These are phyloP conservation scores for Thamnidium elegans DNA, from an alignment of 192 early-diverging fungal genomes.

Conservation along the genomic window DNA sequence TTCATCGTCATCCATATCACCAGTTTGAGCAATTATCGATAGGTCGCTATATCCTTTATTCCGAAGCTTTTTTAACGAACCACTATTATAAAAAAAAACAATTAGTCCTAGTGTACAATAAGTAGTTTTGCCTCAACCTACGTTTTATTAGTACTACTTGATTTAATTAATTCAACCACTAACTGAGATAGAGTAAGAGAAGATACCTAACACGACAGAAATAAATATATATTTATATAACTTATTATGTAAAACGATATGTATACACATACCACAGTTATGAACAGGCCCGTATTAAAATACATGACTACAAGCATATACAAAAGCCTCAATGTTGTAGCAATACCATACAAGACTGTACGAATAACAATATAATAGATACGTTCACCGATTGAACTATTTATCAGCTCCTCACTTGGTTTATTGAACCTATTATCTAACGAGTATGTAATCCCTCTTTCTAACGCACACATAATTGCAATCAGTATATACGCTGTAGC, in stretches of 20 bases:
- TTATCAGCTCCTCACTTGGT: too few species aligned
- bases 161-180: constrained; percentile 12
- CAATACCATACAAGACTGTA: constrained; percentile 23
- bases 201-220: background rate
- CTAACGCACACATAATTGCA: constrained; percentile 19
- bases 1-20: too few species aligned
- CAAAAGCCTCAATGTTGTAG: constrained; percentile 23
- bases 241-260: background rate
- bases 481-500: constrained; percentile 19
- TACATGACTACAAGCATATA: constrained; percentile 45
- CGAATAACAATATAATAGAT: background rate
- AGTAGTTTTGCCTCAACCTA: background rate
- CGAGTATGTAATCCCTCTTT: constrained; percentile 15
- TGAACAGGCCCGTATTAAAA: constrained; percentile 37
- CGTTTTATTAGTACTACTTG: background rate
- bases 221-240: background rate
- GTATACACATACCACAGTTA: constrained; percentile 27
- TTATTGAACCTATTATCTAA: background rate
- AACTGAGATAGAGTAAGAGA: constrained; percentile 20
- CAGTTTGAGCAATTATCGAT: background rate
- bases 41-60: background rate
- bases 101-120: background rate
- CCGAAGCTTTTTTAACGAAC: background rate
- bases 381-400: too few species aligned
- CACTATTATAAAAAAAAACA: background rate